Base-by-base conservation (phyloP, 2,329 filamentous ascomycete genomes). In the Aspergillus sp. region DNA sequence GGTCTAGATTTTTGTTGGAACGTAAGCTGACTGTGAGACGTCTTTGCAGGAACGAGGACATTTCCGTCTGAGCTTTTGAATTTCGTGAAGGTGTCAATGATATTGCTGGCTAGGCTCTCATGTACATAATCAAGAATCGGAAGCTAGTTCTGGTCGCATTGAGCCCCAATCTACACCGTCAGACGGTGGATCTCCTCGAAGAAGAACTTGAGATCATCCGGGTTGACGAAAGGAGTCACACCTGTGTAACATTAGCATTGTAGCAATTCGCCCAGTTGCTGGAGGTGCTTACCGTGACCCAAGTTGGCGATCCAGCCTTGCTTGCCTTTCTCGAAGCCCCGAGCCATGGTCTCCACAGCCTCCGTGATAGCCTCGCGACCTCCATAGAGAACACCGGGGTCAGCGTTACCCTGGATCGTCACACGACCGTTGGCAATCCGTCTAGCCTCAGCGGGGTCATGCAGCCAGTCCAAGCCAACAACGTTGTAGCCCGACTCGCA, bases 251-350 rank as follows among this genome's bases (percentile, higher is more conserved):
- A 25, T 70, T 54, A 72, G 67, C 60, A 64, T 71, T 39, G 17
- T 23, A 15, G 4, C n/a, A 19, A 32, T n/a, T 19, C 38, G 5
- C 13, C 12, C 32, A 30, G 19, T 15, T 4, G 13, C 3, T 15
- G n/a, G 28, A 12, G 39, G 5, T 23, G 77, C 87, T 72, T 84
- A 91, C 95, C 95, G 74, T 99, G 95, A 8, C 95, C 95, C 63
- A 99, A 84, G 75, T 99, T 99, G 51, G 91, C 92, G 69, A 99
- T 98, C 94, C 95, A 99, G 43, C 94, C 91, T 76, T 93, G 88
- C 78, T 92, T 94, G 57, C 89, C 90, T 63, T 88, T 87, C 62
- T 84, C 84, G 72, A 98, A 99, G 0, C 94, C 94, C 63, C 88
- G 81, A 1, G 96, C 91, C 90, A 97, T 97, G 50, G 88, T 83